Evolutionary conservation across 495 filamentous ascomycete genomes (phyloP), one percentile per base, ranked within the genome.

Genomic region (Filosporella fistucella): DNA sequence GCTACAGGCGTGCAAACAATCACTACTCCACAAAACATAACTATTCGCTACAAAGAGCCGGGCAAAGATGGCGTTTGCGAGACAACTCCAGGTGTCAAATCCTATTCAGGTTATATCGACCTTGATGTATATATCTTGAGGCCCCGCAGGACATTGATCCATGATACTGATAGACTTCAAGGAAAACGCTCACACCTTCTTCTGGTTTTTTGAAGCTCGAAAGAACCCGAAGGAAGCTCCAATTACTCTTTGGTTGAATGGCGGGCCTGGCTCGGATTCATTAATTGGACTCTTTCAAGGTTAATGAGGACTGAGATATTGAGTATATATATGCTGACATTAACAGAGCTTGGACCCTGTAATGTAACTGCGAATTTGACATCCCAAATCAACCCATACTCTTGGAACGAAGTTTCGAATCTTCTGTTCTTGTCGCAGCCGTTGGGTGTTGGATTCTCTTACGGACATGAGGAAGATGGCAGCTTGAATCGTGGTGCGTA

Each of bases 121-220:
- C 49, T 67, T 2, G 58, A 62, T 45, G 55, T 37, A 16, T 13
- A 25, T 21, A 2, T 25, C 24, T 30, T 17, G 1, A 23, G 11
- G n/a, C 10, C 3, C n/a, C n/a, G 18, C 2, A 11, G 11, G 10
- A 1, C 35, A 3, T 14, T 14, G 2, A 17, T 38, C 35, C 12
- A 16, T n/a, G n/a, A 17, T 38, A n/a, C n/a, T 38, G 20, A 20
- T 42, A 20, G 49, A 28, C 21, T 26, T 32, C 16, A n/a, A 54
- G 45, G 23, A 83, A 48, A 64, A 76, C 10, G 77, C 81, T 41
- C 83, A 85, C 53, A 83, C 78, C 22, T 85, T 84, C 52, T 85
- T 85, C 61, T 74, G 70, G 68, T 74, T 70, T 47, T 60, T 72
- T 26, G 68, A 72, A 52, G 67, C 70, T 9, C 49, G 67, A 17